Conservation (phyloP, 331 rosid species). For the Prunus yedoensis region DNA sequence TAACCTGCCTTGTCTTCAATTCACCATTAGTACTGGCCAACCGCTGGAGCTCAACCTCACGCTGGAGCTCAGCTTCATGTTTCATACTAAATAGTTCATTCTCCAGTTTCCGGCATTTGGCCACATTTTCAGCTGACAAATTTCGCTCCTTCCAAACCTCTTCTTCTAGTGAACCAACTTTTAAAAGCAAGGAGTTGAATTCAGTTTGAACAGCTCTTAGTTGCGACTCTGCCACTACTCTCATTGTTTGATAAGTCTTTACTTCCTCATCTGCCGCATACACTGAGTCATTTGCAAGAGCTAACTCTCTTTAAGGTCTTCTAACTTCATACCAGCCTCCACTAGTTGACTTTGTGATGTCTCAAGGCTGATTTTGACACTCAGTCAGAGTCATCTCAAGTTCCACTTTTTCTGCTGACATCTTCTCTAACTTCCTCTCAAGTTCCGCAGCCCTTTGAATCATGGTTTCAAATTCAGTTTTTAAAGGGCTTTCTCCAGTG, state of each 20-base stretch:
- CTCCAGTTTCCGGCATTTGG: constrained; percentile 53
- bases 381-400: constrained; percentile 44
- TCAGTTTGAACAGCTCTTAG: constrained; percentile 43
- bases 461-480: constrained; percentile 48
- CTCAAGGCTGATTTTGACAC: constrained; percentile 56
- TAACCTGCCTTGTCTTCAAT: constrained; percentile 68
- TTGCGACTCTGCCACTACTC: constrained; percentile 51
- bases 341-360: constrained; percentile 40
- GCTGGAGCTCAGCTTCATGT: constrained; percentile 45
- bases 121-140: constrained; percentile 43
- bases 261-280: constrained; percentile 55
- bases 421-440: constrained; percentile 49
- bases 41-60: constrained; percentile 36
- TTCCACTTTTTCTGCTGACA: constrained; percentile 51
- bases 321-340: constrained; percentile 47
- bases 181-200: constrained; percentile 40
- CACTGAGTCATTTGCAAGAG: constrained; percentile 49
- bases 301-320: constrained; percentile 56
- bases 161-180: constrained; percentile 50
- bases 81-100: constrained; percentile 51
- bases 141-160: constrained; percentile 56
- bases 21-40: constrained; percentile 31
- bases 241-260: constrained; percentile 40
- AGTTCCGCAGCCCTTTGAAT: constrained; percentile 47
- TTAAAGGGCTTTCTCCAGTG: constrained; percentile 30